Percentiles rank a stretch among this genome's conserved stretches.
Conservation (phyloP, 768 basidiomycete genomes). For the Rhodotorula kratochvilovae region DNA sequence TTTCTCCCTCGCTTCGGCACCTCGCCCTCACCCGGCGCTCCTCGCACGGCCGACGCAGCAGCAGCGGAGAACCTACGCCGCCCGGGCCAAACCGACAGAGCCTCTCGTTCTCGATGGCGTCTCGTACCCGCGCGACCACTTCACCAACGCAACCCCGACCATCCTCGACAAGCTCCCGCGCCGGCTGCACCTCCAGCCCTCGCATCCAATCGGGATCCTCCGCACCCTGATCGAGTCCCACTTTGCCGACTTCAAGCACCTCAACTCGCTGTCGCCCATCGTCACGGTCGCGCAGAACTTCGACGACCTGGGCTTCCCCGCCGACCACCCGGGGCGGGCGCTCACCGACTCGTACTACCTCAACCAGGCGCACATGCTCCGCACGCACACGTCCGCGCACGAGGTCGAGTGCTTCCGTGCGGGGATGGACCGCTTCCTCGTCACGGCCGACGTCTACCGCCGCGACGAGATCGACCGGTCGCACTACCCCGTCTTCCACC, state of each 20-base stretch:
- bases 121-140: slow-evolving; percentile 65
- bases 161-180: slow-evolving; percentile 76
- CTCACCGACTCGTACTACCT: slow-evolving; percentile 93
- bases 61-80: slow-evolving; percentile 5
- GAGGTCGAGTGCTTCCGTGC: slow-evolving; percentile 78
- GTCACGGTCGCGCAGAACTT: slow-evolving; percentile 91
- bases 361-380: slow-evolving; percentile 82
- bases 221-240: slow-evolving; percentile 77
- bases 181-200: slow-evolving; percentile 66
- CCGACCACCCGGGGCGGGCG: slow-evolving; percentile 86
- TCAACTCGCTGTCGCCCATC: slow-evolving; percentile 62
- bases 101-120: slow-evolving; percentile 43
- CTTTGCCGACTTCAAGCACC: slow-evolving; percentile 66
- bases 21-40: background rate
- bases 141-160: slow-evolving; percentile 78
- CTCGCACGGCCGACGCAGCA: background rate
- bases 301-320: slow-evolving; percentile 89
- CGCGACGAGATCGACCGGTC: slow-evolving; percentile 96
- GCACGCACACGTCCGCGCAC: slow-evolving; percentile 97
- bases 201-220: slow-evolving; percentile 75
- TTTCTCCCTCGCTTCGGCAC: background rate
- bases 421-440: slow-evolving; percentile 75
- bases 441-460: slow-evolving; percentile 94
- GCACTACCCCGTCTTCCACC: slow-evolving; percentile 97
- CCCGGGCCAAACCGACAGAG: background rate